Evolutionary conservation across 306 rosid species (phyloP).

Genomic region (Datisca glomerata): DNA sequence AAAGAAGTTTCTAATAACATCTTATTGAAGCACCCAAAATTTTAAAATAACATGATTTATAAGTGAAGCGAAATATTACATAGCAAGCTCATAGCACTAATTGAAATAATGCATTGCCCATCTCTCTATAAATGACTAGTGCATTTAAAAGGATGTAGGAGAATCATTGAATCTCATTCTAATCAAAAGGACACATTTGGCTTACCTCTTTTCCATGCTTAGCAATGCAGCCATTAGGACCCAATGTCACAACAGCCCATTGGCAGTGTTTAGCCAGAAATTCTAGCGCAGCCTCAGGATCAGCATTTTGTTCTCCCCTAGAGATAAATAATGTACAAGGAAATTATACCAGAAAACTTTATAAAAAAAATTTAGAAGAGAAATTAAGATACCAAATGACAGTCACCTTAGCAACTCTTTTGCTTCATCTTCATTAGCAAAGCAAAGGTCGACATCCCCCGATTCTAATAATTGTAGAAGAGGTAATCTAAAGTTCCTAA

Average conservation of each 20-base stretch:
- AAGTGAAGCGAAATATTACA: no score
- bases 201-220: constrained; percentile 83
- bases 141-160: no score
- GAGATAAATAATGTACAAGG: constrained; percentile 19
- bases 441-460: constrained; percentile 77
- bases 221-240: constrained; percentile 78
- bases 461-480: constrained; percentile 65
- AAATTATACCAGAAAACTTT: constrained; percentile 11
- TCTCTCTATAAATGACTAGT: no score
- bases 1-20: no score
- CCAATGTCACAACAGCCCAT: constrained; percentile 93
- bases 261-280: constrained; percentile 62
- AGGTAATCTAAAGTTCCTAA: constrained; percentile 52
- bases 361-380: neutral
- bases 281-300: constrained; percentile 51
- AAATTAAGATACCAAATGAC: neutral
- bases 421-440: constrained; percentile 98
- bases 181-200: neutral
- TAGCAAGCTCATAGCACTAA: no score
- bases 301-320: constrained; percentile 42
- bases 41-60: no score
- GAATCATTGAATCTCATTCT: no score
- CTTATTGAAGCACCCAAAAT: no score
- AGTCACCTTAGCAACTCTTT: constrained; percentile 76
- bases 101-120: no score